Conservation (phyloP, 108 stramenopile species). For the Cylindrotheca closterium region DNA sequence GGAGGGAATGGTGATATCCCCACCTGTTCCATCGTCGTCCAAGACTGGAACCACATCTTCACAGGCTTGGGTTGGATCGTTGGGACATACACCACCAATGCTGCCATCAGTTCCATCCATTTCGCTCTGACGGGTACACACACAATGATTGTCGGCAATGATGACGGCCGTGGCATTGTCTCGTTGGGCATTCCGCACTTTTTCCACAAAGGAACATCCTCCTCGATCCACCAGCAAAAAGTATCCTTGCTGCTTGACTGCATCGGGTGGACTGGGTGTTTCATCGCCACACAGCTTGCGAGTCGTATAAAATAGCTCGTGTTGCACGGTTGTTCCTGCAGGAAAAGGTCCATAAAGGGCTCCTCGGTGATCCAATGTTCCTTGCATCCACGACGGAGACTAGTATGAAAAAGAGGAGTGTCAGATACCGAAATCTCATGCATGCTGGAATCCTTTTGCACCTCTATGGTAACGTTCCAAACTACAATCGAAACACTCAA, state of each 20-base stretch:
- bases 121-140: slow-evolving; percentile 35
- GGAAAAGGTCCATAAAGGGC: slow-evolving; percentile 85
- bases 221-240: slow-evolving; percentile 91
- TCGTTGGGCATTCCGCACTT: slow-evolving; percentile 82
- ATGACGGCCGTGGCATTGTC: slow-evolving; percentile 77
- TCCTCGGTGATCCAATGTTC: slow-evolving; percentile 59
- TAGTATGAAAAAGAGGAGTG: too few relatives aligned
- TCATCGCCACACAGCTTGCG: slow-evolving; percentile 47
- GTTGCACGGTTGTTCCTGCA: slow-evolving; percentile 70
- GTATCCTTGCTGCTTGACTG: slow-evolving; percentile 42
- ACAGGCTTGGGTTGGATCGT: slow-evolving; percentile 18
- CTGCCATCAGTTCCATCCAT: too few relatives aligned
- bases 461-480: too few relatives aligned
- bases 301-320: slow-evolving; percentile 64
- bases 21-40: slow-evolving; percentile 88
- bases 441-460: too few relatives aligned
- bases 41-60: slow-evolving; percentile 75
- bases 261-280: slow-evolving; percentile 52
- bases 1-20: slow-evolving; percentile 81
- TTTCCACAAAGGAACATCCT: slow-evolving; percentile 84
- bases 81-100: slow-evolving; percentile 13
- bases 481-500: too few relatives aligned
- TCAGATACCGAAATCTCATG: too few relatives aligned
- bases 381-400: slow-evolving; percentile 58
- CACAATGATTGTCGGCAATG: slow-evolving; percentile 78